Evolutionary conservation across 148 eudicot genomes (phyloP).

Genomic region (Salicornia ramosissima): DNA sequence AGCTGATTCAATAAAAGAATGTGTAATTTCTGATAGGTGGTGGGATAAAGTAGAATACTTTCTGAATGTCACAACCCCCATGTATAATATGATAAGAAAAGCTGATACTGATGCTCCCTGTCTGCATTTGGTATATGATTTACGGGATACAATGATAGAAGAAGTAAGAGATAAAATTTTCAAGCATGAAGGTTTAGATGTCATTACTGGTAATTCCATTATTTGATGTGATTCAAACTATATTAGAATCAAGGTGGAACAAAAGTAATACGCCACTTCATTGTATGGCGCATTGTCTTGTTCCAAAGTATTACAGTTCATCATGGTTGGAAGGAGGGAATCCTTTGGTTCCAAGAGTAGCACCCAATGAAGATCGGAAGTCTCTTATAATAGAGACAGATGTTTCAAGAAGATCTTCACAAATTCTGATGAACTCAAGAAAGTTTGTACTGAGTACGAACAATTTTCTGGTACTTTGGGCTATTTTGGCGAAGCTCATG

Average conservation of each 20-base stretch:
- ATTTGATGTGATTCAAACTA: not conserved
- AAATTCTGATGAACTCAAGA: too few species aligned
- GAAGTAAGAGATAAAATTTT: not conserved
- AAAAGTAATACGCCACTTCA: conserved; percentile 8
- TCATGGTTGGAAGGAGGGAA: conserved; percentile 6
- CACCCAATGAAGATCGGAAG: not conserved
- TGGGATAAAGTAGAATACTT: too few species aligned
- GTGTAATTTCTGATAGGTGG: too few species aligned
- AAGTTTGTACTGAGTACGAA: not conserved
- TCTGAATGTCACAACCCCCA: too few species aligned
- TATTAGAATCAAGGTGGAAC: not conserved
- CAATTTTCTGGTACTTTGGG: not conserved
- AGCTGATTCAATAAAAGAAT: not conserved
- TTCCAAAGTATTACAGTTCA: not conserved
- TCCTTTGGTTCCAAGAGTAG: not conserved
- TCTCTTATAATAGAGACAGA: too few species aligned
- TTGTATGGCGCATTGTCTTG: not conserved
- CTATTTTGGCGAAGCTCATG: not conserved
- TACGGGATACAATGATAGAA: not conserved
- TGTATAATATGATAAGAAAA: too few species aligned
- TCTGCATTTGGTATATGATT: too few species aligned
- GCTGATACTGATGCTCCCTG: too few species aligned
- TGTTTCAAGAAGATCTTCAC: too few species aligned
- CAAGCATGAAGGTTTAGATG: not conserved
- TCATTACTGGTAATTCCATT: too few species aligned